Evolutionary conservation across 805 yeast species (phyloP).

Genomic region (Metschnikowia vanudenii): DNA sequence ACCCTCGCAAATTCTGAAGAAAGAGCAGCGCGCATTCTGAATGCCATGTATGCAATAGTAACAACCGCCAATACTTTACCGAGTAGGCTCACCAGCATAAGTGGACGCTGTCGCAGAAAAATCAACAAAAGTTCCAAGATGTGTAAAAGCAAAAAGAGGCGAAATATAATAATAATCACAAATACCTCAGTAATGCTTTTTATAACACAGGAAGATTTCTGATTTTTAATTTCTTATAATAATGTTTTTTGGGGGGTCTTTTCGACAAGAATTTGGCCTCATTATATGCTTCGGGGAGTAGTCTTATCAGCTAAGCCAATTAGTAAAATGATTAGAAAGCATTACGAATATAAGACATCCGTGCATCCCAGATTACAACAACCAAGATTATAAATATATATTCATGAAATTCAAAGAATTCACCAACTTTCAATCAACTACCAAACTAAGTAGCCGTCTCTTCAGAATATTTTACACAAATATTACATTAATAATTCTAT

Average conservation of each 20-base stretch:
- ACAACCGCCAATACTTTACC: not conserved
- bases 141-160: not conserved
- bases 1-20: not conserved
- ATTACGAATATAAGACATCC: conserved; percentile 1
- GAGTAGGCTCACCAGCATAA: not conserved
- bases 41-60: conserved; percentile 2
- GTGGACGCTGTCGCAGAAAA: not conserved
- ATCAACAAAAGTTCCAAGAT: not conserved
- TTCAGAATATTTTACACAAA: too few species aligned
- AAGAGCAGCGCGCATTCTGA: not conserved
- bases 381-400: too few species aligned
- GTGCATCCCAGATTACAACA: conserved; percentile 1
- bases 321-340: conserved; percentile 10
- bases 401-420: too few species aligned
- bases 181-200: not conserved
- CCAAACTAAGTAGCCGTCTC: too few species aligned
- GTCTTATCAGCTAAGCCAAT: not conserved
- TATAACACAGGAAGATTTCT: not conserved
- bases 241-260: too few species aligned
- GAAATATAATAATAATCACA: not conserved
- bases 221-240: not conserved
- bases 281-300: not conserved
- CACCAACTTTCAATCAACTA: too few species aligned
- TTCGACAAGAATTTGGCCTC: not conserved
- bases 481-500: too few species aligned